Evolutionary conservation across 192 early-diverging fungal genomes (phyloP), one percentile per base, ranked within the genome.

Genomic region (Coemansia sp.): DNA sequence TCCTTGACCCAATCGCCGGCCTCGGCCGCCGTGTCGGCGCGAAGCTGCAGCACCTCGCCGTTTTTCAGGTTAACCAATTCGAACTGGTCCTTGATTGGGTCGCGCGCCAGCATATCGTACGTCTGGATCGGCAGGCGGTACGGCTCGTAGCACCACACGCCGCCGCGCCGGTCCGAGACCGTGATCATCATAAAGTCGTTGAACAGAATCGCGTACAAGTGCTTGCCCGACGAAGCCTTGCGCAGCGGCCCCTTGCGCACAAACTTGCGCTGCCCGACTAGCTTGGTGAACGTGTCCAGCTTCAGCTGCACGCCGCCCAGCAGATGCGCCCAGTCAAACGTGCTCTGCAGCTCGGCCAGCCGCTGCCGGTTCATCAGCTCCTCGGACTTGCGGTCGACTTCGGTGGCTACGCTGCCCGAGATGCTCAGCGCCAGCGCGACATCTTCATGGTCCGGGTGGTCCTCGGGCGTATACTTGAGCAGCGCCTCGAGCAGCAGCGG

Each of bases 131-230:
- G 76, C 60, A 73, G 59, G 6, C 76, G 57, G 43, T 79, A 79
- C 2, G 71, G 61, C 56, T 79, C 76, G 46, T 79, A 79, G 65
- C 54, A 69, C 76, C 76, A 79, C 19, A 60, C 60, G 43, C 69
- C 70, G 51, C 70, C 70, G 3, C 67, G 70, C 11, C 76, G 71
- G 25, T 73, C 69, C 1, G 69, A 73, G 49, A 79, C 59, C 25
- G 76, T 79, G 47, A 79, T 72, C 70, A 79, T 73, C 76, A 79
- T 73, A 69, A 79, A 79, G 71, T 79, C 76, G 48, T 79, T 79
- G 56, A 79, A 73, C 54, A 79, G 60, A 29, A 79, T 73, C 19
- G 70, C 76, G 40, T 79, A 79, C 45, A 79, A 55, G 24, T 73
- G 76, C 51, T 72, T 72, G 3, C 76, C 76, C 14, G 76, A 71